These are phyloP conservation scores for Fusarium xyrophilum DNA, from an alignment of 2,329 filamentous ascomycete species.

Conservation along the genomic window DNA sequence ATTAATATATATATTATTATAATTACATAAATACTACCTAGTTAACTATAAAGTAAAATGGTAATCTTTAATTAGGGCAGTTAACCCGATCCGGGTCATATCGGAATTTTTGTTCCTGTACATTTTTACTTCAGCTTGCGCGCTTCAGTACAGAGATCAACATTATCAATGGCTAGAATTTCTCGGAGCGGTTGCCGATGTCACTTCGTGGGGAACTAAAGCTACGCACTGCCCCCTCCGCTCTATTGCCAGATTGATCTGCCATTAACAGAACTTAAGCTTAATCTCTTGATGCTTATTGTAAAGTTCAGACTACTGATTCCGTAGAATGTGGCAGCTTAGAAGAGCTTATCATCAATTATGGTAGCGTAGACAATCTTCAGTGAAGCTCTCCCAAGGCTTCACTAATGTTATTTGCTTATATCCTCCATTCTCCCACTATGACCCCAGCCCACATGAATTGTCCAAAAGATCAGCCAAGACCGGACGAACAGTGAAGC, in stretches of 20 bases:
- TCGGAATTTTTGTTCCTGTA: no score
- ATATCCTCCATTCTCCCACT: neutral
- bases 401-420: neutral
- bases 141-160: conserved; percentile 9
- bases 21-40: no score
- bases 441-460: neutral
- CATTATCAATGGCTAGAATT: neutral
- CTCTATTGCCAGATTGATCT: neutral
- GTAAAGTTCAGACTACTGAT: neutral
- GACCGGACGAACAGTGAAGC: neutral
- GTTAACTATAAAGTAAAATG: no score
- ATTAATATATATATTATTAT: no score
- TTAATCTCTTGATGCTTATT: neutral
- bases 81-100: no score
- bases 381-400: neutral
- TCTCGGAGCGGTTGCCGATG: conserved; percentile 19
- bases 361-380: neutral
- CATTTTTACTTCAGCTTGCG: neutral
- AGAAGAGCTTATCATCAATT: neutral
- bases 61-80: no score
- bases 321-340: neutral
- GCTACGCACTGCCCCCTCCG: neutral
- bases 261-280: neutral
- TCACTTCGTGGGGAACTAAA: neutral
- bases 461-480: neutral